Evolutionary conservation across 345 rosid genomes (phyloP).

Genomic region (Eutrema heterophyllum): DNA sequence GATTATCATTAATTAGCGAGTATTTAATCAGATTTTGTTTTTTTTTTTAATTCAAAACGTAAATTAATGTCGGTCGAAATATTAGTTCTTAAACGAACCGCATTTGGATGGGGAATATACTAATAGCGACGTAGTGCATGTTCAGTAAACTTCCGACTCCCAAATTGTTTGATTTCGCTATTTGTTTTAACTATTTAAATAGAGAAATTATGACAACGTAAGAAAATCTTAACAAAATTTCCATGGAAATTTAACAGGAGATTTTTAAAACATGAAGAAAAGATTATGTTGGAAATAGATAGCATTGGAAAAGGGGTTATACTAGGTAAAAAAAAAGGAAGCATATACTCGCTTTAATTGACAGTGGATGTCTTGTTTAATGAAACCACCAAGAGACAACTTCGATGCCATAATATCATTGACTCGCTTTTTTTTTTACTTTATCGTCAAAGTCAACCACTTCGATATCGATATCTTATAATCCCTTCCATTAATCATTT

Average conservation of each 20-base stretch:
- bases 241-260: neutral
- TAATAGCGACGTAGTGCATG: neutral
- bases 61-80: neutral
- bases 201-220: neutral
- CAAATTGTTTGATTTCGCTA: neutral
- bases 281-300: neutral
- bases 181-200: neutral
- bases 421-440: neutral
- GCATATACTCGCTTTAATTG: neutral
- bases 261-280: neutral
- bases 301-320: neutral
- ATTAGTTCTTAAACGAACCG: neutral
- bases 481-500: neutral
- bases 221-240: neutral
- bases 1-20: too few species aligned
- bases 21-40: too few species aligned
- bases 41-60: too few species aligned
- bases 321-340: neutral
- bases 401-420: slow-evolving; percentile 8
- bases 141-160: neutral
- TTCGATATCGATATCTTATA: neutral
- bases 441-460: slow-evolving; percentile 18
- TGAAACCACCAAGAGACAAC: slow-evolving; percentile 14
- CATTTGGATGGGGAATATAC: neutral
- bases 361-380: slow-evolving; percentile 13